Percentiles rank a stretch among this genome's conserved stretches.
phyloP scores from a whole-genome alignment of 2,329 filamentous ascomycete genomes.

The Monilinia fructicola region DNA sequence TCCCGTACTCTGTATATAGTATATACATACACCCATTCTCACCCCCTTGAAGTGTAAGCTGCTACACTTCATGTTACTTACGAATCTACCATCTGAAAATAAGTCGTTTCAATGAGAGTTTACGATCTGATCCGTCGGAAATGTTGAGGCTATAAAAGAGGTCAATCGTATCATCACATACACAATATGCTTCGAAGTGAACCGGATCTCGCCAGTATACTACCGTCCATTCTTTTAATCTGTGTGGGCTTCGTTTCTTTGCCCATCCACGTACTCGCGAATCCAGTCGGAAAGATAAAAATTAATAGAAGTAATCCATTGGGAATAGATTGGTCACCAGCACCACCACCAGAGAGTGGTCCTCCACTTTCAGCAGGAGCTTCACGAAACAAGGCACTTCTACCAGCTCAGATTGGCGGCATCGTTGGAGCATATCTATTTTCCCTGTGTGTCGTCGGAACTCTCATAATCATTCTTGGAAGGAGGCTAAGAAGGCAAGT shows the following conservation, averaged over 20 bases:
- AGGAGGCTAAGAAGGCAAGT: slow-evolving; percentile 49
- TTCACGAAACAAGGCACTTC: slow-evolving; percentile 59
- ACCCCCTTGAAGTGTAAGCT: slow-evolving; percentile 16
- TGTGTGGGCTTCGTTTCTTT: background rate
- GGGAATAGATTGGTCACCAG: slow-evolving; percentile 53
- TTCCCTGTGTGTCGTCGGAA: slow-evolving; percentile 71
- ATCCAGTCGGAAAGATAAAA: background rate
- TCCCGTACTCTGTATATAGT: background rate
- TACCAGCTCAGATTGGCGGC: slow-evolving; percentile 80
- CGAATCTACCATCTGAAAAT: background rate
- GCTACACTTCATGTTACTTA: slow-evolving; percentile 15
- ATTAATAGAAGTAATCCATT: slow-evolving; percentile 17
- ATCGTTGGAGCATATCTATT: slow-evolving; percentile 82
- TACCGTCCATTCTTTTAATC: slow-evolving; percentile 7
- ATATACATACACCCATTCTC: slow-evolving; percentile 17
- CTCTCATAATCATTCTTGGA: slow-evolving; percentile 61
- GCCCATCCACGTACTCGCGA: slow-evolving; percentile 1
- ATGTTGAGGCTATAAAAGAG: slow-evolving; percentile 20
- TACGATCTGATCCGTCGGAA: background rate
- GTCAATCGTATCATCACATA: slow-evolving; percentile 11
- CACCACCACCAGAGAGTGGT: slow-evolving; percentile 60
- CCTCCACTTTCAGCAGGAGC: slow-evolving; percentile 59
- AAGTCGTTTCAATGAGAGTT: slow-evolving; percentile 17
- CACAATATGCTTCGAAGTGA: slow-evolving; percentile 24
- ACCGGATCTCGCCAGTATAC: slow-evolving; percentile 3